phyloP scores from a whole-genome alignment of 495 filamentous ascomycete species.

The Neurospora intermedia region DNA sequence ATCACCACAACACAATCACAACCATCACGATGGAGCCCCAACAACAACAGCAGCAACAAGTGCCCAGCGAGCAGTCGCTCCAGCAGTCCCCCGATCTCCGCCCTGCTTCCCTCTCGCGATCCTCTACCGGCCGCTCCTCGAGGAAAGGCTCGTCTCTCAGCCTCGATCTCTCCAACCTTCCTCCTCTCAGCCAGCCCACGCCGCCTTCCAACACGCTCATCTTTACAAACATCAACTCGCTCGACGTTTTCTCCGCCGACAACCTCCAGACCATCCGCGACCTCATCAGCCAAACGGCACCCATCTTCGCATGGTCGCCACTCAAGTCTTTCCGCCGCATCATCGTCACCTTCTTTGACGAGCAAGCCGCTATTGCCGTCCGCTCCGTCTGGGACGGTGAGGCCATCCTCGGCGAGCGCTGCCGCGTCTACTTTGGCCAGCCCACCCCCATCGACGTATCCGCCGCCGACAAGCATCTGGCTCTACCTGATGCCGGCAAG shows the following conservation, averaged over 20 bases:
- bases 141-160: conserved; percentile 47
- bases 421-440: conserved; percentile 84
- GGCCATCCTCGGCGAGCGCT: conserved; percentile 54
- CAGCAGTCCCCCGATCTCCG: conserved; percentile 5
- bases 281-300: conserved; percentile 55
- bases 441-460: conserved; percentile 44
- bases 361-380: conserved; percentile 60
- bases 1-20: neutral
- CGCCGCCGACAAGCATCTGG: conserved; percentile 54
- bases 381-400: conserved; percentile 62
- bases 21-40: neutral
- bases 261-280: conserved; percentile 68
- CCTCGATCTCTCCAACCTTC: conserved; percentile 72
- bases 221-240: conserved; percentile 77
- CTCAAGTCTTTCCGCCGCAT: conserved; percentile 89
- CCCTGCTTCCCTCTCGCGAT: conserved; percentile 23
- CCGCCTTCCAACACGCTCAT: conserved; percentile 89
- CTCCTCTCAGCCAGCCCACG: conserved; percentile 65
- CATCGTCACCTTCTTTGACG: conserved; percentile 72
- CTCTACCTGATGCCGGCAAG: conserved; percentile 76
- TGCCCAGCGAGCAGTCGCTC: neutral
- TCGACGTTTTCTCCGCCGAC: conserved; percentile 64
- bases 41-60: neutral
- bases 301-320: conserved; percentile 80
- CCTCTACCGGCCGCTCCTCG: conserved; percentile 20